Evolutionary conservation across 2,329 filamentous ascomycete species (phyloP).

Genomic region (Exserohilum turcica): DNA sequence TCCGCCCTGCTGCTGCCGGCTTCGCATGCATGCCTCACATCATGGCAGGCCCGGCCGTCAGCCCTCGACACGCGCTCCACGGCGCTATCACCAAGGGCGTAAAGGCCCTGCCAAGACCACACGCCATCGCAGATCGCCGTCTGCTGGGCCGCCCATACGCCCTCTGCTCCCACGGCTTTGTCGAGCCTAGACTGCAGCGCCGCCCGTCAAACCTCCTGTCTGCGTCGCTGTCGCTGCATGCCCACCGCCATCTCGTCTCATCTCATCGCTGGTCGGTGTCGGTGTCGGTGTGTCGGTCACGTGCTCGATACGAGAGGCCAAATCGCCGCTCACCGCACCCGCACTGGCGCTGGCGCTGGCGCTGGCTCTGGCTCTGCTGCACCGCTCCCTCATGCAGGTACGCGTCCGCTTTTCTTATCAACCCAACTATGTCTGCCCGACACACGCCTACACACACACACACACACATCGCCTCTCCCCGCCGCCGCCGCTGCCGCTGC

Average conservation of each 20-base stretch:
- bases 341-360: background rate
- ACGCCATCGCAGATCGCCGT: constrained; percentile 21
- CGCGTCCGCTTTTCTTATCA: constrained; percentile 15
- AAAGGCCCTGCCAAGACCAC: constrained; percentile 20
- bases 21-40: too few species aligned
- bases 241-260: background rate
- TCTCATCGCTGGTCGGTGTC: background rate
- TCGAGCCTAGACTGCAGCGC: background rate
- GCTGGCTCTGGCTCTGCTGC: too few species aligned
- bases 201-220: background rate
- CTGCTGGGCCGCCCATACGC: background rate
- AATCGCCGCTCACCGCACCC: background rate
- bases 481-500: too few species aligned
- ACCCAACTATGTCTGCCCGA: background rate
- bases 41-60: too few species aligned
- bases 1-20: too few species aligned
- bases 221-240: background rate
- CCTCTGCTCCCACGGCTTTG: background rate
- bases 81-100: constrained; percentile 11
- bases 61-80: constrained; percentile 22
- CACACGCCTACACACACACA: too few species aligned
- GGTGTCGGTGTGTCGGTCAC: background rate
- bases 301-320: background rate
- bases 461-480: too few species aligned
- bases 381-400: constrained; percentile 35